These are phyloP conservation scores for Aspergillus eucalypticola DNA, from an alignment of 2,329 filamentous ascomycete species.

Conservation along the genomic window DNA sequence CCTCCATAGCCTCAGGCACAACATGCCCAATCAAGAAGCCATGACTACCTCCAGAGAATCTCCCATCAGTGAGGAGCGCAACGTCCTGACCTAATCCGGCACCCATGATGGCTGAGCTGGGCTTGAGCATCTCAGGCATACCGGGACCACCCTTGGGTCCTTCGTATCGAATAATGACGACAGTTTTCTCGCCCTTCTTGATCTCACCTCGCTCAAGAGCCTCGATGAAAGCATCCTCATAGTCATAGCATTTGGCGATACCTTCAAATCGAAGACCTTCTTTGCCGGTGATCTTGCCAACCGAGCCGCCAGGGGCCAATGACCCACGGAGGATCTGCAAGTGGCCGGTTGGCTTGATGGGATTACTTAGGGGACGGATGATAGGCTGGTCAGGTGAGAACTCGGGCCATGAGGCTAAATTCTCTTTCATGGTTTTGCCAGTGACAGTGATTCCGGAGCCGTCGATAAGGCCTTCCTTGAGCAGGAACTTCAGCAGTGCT, in stretches of 20 bases:
- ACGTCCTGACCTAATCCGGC: slow-evolving; percentile 67
- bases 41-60: slow-evolving; percentile 46
- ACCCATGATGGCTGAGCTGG: slow-evolving; percentile 69
- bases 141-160: slow-evolving; percentile 69
- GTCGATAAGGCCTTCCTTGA: slow-evolving; percentile 12
- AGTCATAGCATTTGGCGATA: slow-evolving; percentile 65
- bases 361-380: slow-evolving; percentile 57
- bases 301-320: slow-evolving; percentile 65
- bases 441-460: slow-evolving; percentile 10
- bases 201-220: slow-evolving; percentile 65
- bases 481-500: slow-evolving; percentile 45
- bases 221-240: slow-evolving; percentile 63
- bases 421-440: slow-evolving; percentile 12
- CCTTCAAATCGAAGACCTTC: slow-evolving; percentile 65
- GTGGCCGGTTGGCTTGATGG: slow-evolving; percentile 66
- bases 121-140: slow-evolving; percentile 72
- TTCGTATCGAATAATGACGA: slow-evolving; percentile 69
- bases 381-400: slow-evolving; percentile 9
- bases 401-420: slow-evolving; percentile 5
- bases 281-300: slow-evolving; percentile 71
- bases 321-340: slow-evolving; percentile 67
- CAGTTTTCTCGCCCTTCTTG: slow-evolving; percentile 69
- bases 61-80: slow-evolving; percentile 65
- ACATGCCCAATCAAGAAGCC: slow-evolving; percentile 37
- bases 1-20: slow-evolving; percentile 17